Evolutionary conservation across 164 flowering plant genomes (phyloP), one percentile per base, ranked within the genome.

Genomic region (Tetracentron sinense): DNA sequence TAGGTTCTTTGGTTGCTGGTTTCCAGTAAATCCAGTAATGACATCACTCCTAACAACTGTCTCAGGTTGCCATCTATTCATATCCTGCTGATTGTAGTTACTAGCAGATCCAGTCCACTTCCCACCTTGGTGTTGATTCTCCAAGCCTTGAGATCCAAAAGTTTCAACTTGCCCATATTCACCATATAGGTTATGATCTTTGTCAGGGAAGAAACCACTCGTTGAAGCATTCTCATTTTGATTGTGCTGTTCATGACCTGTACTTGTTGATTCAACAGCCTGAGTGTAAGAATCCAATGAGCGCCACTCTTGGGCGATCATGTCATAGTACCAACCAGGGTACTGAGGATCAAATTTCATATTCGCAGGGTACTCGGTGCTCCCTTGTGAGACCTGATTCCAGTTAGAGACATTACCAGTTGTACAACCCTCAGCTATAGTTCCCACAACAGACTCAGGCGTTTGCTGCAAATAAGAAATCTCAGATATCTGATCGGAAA

Each of bases 251-350:
- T 56, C 70, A 46, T 66, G 44, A 70, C 63, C 42, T 38, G 73
- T 74, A 68, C 56, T 62, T 1, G 58, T 63, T n/a, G 83, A 72
- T 33, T 81, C 81, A 69, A 15, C 54, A 38, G 82, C 63, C 6
- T 74, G 60, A 42, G 56, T 64, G 51, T 84, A 91, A 29, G 82
- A 61, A 26, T 85, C 96, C 67, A 94, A 73, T 17, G 73, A 12
- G 33, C 72, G 74, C 99, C 99, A 94, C 64, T 84, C 86, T 64
- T 76, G 85, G 58, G 78, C 62, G 57, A 79, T 72, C 16, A 85
- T 84, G 67, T 94, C 97, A 75, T 85, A 94, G 65, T 88, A 89
- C 96, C 93, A 91, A 65, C 84, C 97, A 60, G 99, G 99, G 54
- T 86, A 89, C 61, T 89, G 99, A 48, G 96, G 89, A 72, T 91